Percentiles rank a stretch among this genome's conserved stretches.
Conservation (phyloP, 2,329 filamentous ascomycete genomes). For the Colletotrichum eleusines region DNA sequence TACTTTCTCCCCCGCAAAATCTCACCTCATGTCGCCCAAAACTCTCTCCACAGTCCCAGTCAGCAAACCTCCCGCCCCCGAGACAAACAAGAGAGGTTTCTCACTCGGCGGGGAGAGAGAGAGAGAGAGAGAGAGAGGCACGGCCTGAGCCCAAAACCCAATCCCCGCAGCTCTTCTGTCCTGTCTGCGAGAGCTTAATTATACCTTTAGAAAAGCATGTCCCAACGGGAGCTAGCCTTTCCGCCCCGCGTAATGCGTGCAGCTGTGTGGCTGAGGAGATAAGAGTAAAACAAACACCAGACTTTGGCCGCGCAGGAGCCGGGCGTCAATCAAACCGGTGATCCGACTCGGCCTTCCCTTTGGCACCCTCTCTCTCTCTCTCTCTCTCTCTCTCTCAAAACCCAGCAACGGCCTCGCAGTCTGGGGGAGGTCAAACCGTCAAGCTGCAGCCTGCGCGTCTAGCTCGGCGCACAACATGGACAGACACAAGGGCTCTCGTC, state of each 20-base stretch:
- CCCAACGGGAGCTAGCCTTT: not conserved
- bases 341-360: not conserved
- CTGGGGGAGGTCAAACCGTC: not conserved
- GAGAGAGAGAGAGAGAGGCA: not conserved
- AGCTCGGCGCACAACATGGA: not conserved
- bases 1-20: constrained; percentile 16
- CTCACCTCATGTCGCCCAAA: not conserved
- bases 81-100: not conserved
- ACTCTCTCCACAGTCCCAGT: not conserved
- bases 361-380: too few species aligned
- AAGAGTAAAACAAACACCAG: not conserved
- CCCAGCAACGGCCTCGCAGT: not conserved
- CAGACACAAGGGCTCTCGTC: too few species aligned
- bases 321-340: not conserved
- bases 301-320: constrained; percentile 14
- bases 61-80: not conserved
- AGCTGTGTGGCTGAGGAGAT: not conserved
- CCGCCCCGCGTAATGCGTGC: not conserved
- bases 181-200: not conserved
- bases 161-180: constrained; percentile 7
- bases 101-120: not conserved
- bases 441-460: not conserved
- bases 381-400: too few species aligned
- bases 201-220: not conserved
- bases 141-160: constrained; percentile 12